phyloP scores from a whole-genome alignment of 192 early-diverging fungal genomes.

The Umbelopsis vinacea region DNA sequence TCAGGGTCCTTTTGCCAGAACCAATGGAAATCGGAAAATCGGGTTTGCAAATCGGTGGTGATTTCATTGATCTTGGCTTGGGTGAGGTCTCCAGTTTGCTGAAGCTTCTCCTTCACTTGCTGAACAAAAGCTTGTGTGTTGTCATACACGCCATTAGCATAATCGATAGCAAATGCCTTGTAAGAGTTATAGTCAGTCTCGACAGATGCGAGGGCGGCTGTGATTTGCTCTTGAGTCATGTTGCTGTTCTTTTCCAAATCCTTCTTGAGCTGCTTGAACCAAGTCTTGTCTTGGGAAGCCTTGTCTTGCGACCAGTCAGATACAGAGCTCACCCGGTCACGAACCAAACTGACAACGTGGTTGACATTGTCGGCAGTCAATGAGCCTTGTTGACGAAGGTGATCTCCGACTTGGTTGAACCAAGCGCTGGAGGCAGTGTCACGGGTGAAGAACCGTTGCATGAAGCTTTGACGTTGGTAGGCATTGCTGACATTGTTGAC shows the following conservation, averaged over 20 bases:
- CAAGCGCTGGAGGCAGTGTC: slow-evolving; percentile 11
- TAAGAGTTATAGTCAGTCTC: slow-evolving; percentile 17
- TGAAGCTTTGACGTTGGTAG: background rate
- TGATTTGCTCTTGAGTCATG: slow-evolving; percentile 22
- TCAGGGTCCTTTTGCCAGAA: slow-evolving; percentile 19
- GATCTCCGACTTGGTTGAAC: slow-evolving; percentile 7
- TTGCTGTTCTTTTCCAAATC: slow-evolving; percentile 18
- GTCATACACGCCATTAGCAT: slow-evolving; percentile 13
- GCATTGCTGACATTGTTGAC: slow-evolving; percentile 19
- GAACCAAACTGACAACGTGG: slow-evolving; percentile 7
- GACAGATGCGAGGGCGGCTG: background rate
- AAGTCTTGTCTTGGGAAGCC: slow-evolving; percentile 11
- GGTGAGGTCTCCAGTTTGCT: background rate
- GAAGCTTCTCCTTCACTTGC: background rate
- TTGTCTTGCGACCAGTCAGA: slow-evolving; percentile 20
- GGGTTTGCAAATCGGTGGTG: background rate
- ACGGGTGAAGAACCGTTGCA: slow-evolving; percentile 7
- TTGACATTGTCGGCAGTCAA: slow-evolving; percentile 24
- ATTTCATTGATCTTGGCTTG: slow-evolving; percentile 21
- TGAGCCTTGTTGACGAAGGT: background rate
- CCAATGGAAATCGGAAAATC: slow-evolving; percentile 1
- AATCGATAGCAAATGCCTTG: slow-evolving; percentile 22
- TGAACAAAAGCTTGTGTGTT: slow-evolving; percentile 18
- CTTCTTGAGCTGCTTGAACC: slow-evolving; percentile 7
- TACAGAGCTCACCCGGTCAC: slow-evolving; percentile 6